Conservation (phyloP, 2,329 filamentous ascomycete species). For the Boeremia exigua region DNA sequence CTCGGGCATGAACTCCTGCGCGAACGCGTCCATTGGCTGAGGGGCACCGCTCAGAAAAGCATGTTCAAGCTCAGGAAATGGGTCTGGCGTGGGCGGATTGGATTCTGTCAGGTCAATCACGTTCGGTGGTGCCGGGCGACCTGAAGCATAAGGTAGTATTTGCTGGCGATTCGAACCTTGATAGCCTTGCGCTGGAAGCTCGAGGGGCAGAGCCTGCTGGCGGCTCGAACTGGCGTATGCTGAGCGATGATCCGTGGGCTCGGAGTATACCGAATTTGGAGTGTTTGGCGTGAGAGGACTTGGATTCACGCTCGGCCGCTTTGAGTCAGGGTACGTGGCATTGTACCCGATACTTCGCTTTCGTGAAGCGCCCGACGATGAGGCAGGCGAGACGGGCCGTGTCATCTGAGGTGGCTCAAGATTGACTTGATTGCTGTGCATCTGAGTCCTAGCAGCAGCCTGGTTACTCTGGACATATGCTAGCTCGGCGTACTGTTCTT, state of each 20-base stretch:
- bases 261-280: slow-evolving; percentile 19
- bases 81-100: slow-evolving; percentile 30
- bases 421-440: not conserved
- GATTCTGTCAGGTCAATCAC: slow-evolving; percentile 37
- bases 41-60: slow-evolving; percentile 13
- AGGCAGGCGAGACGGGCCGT: slow-evolving; percentile 4
- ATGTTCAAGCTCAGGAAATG: slow-evolving; percentile 28
- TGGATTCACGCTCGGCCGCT: slow-evolving; percentile 32
- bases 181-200: not conserved
- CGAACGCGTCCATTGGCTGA: slow-evolving; percentile 23
- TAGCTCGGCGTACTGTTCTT: slow-evolving; percentile 9
- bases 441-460: not conserved
- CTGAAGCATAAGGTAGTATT: slow-evolving; percentile 1
- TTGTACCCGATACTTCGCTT: slow-evolving; percentile 33
- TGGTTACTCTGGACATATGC: not conserved
- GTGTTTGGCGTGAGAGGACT: slow-evolving; percentile 33
- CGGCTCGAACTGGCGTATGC: slow-evolving; percentile 11
- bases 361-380: slow-evolving; percentile 19
- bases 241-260: not conserved
- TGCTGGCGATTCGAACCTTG: not conserved
- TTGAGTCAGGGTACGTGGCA: slow-evolving; percentile 27
- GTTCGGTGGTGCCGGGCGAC: not conserved
- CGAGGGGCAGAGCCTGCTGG: slow-evolving; percentile 3
- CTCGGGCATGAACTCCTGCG: slow-evolving; percentile 32
- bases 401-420: not conserved